phyloP scores from a whole-genome alignment of 2,329 filamentous ascomycete genomes.

The Neopestalotiopsis rosae region DNA sequence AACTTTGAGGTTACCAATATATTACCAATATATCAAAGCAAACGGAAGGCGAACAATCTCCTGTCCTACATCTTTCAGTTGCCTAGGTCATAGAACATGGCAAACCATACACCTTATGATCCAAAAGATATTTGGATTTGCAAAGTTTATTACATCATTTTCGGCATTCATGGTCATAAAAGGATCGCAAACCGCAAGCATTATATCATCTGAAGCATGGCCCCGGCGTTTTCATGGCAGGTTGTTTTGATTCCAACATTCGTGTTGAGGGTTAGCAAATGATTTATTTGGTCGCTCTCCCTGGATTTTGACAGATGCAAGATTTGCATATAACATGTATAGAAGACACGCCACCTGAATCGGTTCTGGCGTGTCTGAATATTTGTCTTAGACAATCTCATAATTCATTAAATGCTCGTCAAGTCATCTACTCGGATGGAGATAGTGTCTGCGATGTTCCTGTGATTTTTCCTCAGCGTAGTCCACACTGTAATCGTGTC shows the following conservation, averaged over 20 bases:
- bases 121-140: background rate
- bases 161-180: slow-evolving; percentile 8
- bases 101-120: background rate
- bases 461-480: background rate
- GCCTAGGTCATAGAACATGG: background rate
- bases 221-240: background rate
- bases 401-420: background rate
- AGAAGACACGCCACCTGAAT: background rate
- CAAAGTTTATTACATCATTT: background rate
- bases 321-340: background rate
- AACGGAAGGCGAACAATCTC: background rate
- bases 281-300: background rate
- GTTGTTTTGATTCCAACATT: background rate
- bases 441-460: no score
- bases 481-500: background rate
- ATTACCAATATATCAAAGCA: background rate
- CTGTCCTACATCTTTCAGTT: background rate
- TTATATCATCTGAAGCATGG: background rate
- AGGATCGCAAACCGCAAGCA: background rate
- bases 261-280: background rate
- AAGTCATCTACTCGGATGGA: no score
- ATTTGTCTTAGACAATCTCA: background rate
- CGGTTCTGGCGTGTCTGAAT: background rate
- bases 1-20: background rate
- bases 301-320: background rate